Base-by-base conservation (phyloP, 768 basidiomycete genomes). In the Russula olivacea region DNA sequence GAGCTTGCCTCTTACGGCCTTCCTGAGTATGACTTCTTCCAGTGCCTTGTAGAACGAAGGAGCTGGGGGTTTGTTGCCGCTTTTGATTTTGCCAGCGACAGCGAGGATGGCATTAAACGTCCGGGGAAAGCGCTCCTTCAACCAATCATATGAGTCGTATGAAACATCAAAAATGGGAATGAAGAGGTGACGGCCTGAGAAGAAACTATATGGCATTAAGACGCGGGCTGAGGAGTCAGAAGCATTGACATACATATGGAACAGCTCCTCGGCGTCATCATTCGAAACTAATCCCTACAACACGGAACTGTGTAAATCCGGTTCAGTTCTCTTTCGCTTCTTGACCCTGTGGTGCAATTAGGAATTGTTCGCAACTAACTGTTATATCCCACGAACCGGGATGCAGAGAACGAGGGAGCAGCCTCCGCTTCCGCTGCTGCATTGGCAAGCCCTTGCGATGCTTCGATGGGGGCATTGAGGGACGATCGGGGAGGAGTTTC, bases 151-250 rank as follows among this genome's bases (percentile, higher is more conserved):
- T 15, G 91, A 92, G 79, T 98, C 95, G 76, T 93, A 96, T 63
- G 79, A 77, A 36, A 91, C 89, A 76, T 97, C 93, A 78, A 95
- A 97, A 65, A 97, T 80, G 52, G 95, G 94, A 68, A 97, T 93
- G 80, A 97, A 98, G 72, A 94, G 82, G 78, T 97, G 91, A 76
- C 93, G 96, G 54, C 94, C 94, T 61, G 90, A 87, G 78, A 96
- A 96, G 80, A 96, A 98, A 71, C 91, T 93, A 51, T 23, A 55
- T 21, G 66, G 50, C 68, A 72, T 74, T 71, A 69, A 66, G 70
- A 68, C 70, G 19, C 25, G 28, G n/a, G 30, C 30, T 63, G 32
- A 38, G 19, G 49, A 5, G 32, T 45, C 53, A 50, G 30, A 69
- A 19, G 63, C 49, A 38, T 54, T 17, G 71, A 69, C 83, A 76